phyloP scores from a whole-genome alignment of 352 stramenopile genomes.

The Bremia lactucae region DNA sequence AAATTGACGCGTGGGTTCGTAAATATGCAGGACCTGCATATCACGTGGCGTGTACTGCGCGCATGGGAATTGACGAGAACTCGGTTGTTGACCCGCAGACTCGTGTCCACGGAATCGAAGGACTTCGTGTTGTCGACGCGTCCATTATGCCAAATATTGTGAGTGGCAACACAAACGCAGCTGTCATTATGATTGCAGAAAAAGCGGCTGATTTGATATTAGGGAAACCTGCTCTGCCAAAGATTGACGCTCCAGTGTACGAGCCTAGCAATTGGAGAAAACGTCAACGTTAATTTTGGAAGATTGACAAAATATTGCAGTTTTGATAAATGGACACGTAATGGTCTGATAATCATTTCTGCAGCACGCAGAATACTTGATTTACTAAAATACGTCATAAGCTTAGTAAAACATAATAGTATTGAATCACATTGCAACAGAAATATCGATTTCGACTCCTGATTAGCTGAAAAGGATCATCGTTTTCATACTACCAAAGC shows the following conservation, averaged over 20 bases:
- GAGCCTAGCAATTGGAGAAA: too few relatives aligned
- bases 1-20: constrained; percentile 76
- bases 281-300: too few relatives aligned
- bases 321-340: too few relatives aligned
- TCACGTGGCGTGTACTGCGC: constrained; percentile 79
- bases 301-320: too few relatives aligned
- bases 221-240: constrained; percentile 40
- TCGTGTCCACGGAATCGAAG: constrained; percentile 75
- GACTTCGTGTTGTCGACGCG: constrained; percentile 85
- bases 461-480: too few relatives aligned
- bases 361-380: too few relatives aligned
- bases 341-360: too few relatives aligned
- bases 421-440: too few relatives aligned
- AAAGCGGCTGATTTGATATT: constrained; percentile 88
- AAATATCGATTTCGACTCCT: too few relatives aligned
- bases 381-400: too few relatives aligned
- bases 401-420: too few relatives aligned
- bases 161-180: constrained; percentile 89
- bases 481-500: too few relatives aligned
- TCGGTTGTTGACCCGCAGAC: constrained; percentile 82
- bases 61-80: constrained; percentile 62
- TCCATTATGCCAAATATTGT: constrained; percentile 90
- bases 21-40: constrained; percentile 70
- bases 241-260: constrained; percentile 57
- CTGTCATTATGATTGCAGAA: constrained; percentile 89